These are phyloP conservation scores for Dioscorea alata DNA, from an alignment of 106 monocot species.

Conservation along the genomic window DNA sequence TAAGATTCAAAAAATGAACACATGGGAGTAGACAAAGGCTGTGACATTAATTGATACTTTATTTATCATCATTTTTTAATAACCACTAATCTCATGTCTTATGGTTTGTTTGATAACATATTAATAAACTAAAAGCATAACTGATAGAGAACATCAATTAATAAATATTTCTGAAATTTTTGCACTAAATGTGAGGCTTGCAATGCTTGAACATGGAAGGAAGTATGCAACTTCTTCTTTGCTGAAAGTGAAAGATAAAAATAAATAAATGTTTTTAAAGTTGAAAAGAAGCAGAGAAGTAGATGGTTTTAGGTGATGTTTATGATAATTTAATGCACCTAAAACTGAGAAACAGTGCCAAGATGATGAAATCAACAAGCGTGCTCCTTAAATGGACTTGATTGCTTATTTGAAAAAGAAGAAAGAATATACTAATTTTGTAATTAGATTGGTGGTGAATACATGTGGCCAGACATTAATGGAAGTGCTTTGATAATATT, in stretches of 20 bases:
- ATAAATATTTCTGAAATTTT: not conserved
- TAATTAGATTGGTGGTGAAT: not conserved
- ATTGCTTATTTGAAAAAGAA: not conserved
- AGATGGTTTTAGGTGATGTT: not conserved
- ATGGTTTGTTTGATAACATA: not conserved
- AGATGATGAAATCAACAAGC: slow-evolving; percentile 1
- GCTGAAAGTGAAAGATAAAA: not conserved
- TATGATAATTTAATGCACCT: not conserved
- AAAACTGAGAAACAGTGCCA: not conserved
- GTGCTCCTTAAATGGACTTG: not conserved
- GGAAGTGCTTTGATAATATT: not conserved
- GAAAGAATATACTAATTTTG: not conserved
- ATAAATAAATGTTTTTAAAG: not conserved
- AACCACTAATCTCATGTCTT: not conserved
- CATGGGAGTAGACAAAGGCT: not conserved
- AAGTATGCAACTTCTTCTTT: not conserved
- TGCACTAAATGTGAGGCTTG: not conserved
- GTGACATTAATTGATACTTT: not conserved
- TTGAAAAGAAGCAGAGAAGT: not conserved
- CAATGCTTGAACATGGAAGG: not conserved
- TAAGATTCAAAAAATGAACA: not conserved
- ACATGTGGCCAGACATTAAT: not conserved
- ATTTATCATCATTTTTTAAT: no score
- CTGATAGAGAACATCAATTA: no score
- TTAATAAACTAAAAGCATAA: not conserved